Evolutionary conservation across 2,329 filamentous ascomycete genomes (phyloP), one percentile per base, ranked within the genome.

Genomic region (Xylariales sp.): DNA sequence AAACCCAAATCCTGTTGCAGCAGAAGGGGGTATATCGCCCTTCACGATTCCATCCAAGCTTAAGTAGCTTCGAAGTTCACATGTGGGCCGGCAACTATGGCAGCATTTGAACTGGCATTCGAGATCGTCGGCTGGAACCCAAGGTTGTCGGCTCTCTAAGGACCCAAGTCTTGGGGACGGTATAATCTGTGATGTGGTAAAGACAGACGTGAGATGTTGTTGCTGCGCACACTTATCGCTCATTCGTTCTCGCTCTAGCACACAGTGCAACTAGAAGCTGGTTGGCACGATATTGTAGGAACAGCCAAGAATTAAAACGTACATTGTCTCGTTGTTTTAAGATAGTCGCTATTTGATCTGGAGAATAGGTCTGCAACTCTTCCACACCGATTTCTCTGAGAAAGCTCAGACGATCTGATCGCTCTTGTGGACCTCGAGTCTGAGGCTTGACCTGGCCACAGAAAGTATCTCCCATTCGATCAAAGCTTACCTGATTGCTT

Each of bases 61-160:
- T 16, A 79, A 54, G 41, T 59, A 74, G 2, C 66, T 52, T 19
- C 75, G 67, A 12, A 69, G 61, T 16, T 57, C 52, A 18, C 58
- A 63, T 1, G 53, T 55, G 5, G 65, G 65, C 4, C 72, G 68
- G 45, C 77, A 81, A 6, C 40, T 42, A 4, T 66, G 63, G 43
- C 76, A 81, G 29, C 67, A 61, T 42, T 62, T 74, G 55, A 65
- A 70, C 29, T 66, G 62, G 42, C 76, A 81, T 50, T 76, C 70
- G 1, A 62, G 47, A 1, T 50, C 49, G 15, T 53, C 43, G 25
- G 43, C 43, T 14, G 61, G 57, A 5, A 67, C 46, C 67, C 67
- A 72, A 12, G 63, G 58, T 37, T 55, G 57, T 27, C 47, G 49
- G 17, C 50, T 25, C 15, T 31, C n/a, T 21, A 38, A 18, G 30